These are phyloP conservation scores for Epichloe typhina DNA, from an alignment of 2,329 filamentous ascomycete genomes.

Conservation along the genomic window DNA sequence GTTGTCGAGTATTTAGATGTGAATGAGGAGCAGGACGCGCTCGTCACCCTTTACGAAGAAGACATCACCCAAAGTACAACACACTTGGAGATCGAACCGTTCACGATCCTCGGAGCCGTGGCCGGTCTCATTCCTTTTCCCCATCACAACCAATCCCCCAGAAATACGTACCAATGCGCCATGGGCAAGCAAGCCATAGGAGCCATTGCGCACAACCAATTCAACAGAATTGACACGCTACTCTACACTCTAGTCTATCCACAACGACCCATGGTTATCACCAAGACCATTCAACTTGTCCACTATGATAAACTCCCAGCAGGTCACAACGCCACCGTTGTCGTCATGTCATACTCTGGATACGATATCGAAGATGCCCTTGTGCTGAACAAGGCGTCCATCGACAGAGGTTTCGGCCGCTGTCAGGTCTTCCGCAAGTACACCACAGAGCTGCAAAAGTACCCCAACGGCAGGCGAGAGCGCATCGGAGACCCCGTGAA, in stretches of 20 bases:
- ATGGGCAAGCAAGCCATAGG: slow-evolving; percentile 99
- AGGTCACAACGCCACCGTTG: slow-evolving; percentile 91
- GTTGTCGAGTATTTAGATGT: slow-evolving; percentile 95
- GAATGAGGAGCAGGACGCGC: slow-evolving; percentile 94
- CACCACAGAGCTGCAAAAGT: slow-evolving; percentile 72
- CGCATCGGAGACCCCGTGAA: slow-evolving; percentile 46
- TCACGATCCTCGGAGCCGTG: slow-evolving; percentile 89
- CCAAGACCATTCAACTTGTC: slow-evolving; percentile 88
- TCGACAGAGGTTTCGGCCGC: slow-evolving; percentile 87
- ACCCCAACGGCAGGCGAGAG: slow-evolving; percentile 64
- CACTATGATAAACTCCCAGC: slow-evolving; percentile 96
- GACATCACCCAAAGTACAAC: slow-evolving; percentile 76
- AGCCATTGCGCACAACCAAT: slow-evolving; percentile 95
- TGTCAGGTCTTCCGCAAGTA: slow-evolving; percentile 98
- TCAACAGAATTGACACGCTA: slow-evolving; percentile 89
- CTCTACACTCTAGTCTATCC: slow-evolving; percentile 96
- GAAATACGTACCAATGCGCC: slow-evolving; percentile 98
- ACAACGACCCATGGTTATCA: slow-evolving; percentile 94
- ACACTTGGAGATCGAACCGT: slow-evolving; percentile 94
- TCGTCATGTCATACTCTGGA: slow-evolving; percentile 98
- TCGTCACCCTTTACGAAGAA: slow-evolving; percentile 80
- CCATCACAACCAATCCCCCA: slow-evolving; percentile 95
- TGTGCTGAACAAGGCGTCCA: slow-evolving; percentile 90
- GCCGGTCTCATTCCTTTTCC: slow-evolving; percentile 95
- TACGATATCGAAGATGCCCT: slow-evolving; percentile 99